phyloP scores from a whole-genome alignment of 2,329 filamentous ascomycete species.

The Bipolaris gigantea region DNA sequence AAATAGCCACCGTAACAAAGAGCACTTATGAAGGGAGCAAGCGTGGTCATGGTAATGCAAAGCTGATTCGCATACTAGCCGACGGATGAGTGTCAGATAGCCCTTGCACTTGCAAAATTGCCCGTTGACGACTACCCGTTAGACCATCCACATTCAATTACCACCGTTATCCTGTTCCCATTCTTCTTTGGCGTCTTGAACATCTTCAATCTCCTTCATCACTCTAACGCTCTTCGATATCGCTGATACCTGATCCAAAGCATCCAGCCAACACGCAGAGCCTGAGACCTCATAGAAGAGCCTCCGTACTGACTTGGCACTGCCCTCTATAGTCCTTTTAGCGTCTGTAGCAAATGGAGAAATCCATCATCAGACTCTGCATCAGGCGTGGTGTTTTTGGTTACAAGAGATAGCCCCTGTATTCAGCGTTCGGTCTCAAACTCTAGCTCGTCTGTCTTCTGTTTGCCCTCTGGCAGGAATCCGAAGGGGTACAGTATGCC shows the following conservation, averaged over 20 bases:
- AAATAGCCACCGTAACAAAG: neutral
- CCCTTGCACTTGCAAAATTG: neutral
- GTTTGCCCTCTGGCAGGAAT: neutral
- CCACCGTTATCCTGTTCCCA: neutral
- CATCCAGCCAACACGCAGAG: neutral
- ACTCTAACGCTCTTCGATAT: neutral
- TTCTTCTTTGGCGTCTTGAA: slow-evolving; percentile 3
- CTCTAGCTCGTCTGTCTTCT: neutral
- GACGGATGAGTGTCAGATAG: neutral
- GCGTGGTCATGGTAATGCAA: slow-evolving; percentile 5
- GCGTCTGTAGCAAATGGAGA: neutral
- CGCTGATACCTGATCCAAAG: neutral
- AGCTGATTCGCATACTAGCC: slow-evolving; percentile 1
- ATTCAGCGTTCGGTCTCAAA: neutral
- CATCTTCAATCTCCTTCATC: slow-evolving; percentile 2
- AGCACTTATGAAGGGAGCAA: slow-evolving; percentile 11
- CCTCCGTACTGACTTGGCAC: neutral
- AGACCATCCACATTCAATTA: neutral
- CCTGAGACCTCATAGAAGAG: slow-evolving; percentile 1
- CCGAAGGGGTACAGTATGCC: neutral
- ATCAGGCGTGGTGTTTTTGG: neutral
- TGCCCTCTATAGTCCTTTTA: neutral
- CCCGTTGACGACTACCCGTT: neutral
- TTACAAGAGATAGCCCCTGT: neutral
- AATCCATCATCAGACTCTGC: neutral